Percentiles rank a stretch among this genome's conserved stretches.
phyloP scores from a whole-genome alignment of 164 flowering plant genomes.

The Magnolia kwangsiensis region DNA sequence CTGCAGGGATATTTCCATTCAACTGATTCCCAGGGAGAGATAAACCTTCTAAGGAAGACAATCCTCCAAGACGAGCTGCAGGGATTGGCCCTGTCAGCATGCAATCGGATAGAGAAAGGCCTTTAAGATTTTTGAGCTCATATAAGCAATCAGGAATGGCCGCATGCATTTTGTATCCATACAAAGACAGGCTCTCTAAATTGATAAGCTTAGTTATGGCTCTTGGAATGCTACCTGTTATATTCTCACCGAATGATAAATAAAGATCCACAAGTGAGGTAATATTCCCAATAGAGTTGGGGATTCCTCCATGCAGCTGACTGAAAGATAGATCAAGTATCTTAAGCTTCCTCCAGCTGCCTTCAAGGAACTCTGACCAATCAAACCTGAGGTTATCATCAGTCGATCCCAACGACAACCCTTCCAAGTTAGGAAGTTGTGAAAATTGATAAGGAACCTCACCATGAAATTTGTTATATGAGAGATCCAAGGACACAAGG shows the following conservation, averaged over 20 bases:
- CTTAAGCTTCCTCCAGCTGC: background rate
- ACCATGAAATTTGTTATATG: background rate
- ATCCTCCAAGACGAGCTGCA: background rate
- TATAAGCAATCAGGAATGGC: background rate
- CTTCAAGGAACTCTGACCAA: background rate
- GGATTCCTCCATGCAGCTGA: conserved; percentile 15
- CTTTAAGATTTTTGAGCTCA: background rate
- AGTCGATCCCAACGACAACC: background rate
- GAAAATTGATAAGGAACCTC: conserved; percentile 2
- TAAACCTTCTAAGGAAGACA: background rate
- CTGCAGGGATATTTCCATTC: background rate
- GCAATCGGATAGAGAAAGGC: background rate
- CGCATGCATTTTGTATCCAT: background rate
- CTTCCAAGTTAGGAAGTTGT: background rate
- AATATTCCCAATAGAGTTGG: background rate
- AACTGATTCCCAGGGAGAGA: background rate
- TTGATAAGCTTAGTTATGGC: background rate
- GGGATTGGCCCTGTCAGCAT: background rate
- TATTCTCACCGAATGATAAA: background rate
- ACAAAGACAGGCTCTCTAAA: background rate
- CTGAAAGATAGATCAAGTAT: conserved; percentile 1
- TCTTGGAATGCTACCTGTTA: background rate
- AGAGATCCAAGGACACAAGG: too few relatives aligned
- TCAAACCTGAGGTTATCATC: background rate
- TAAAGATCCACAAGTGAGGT: background rate